These are phyloP conservation scores for Pseudognaphalium luteoalbum DNA, from an alignment of 129 eudicot species.

Conservation along the genomic window DNA sequence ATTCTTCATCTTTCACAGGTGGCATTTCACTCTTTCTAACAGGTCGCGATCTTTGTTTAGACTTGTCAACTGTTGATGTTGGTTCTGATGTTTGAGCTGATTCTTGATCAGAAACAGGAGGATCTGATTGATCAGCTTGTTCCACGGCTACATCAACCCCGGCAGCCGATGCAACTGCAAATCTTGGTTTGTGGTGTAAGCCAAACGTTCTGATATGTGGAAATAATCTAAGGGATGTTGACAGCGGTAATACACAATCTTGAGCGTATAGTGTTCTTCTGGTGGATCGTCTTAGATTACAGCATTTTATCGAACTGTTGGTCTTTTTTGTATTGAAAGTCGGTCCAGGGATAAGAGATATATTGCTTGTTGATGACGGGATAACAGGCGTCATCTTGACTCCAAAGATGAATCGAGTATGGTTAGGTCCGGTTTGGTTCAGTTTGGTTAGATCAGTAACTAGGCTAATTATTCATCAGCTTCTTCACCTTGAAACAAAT, in stretches of 20 bases:
- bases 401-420: constrained; percentile 21
- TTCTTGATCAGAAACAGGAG: constrained; percentile 45
- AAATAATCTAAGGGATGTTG: constrained; percentile 61
- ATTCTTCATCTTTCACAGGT: constrained; percentile 77
- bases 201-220: constrained; percentile 47
- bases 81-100: constrained; percentile 38
- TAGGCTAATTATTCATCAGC: constrained; percentile 36
- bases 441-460: constrained; percentile 21
- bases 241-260: constrained; percentile 49
- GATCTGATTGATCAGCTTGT: constrained; percentile 54
- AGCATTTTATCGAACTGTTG: constrained; percentile 46
- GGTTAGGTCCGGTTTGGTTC: constrained; percentile 14
- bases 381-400: constrained; percentile 60
- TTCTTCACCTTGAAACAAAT: constrained; percentile 43
- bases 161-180: constrained; percentile 44
- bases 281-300: constrained; percentile 34
- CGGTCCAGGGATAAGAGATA: constrained; percentile 46
- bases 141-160: constrained; percentile 74
- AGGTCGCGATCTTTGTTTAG: constrained; percentile 62
- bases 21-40: constrained; percentile 94
- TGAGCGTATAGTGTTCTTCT: constrained; percentile 50
- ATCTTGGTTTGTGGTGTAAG: constrained; percentile 41
- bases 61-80: constrained; percentile 36
- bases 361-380: constrained; percentile 50
- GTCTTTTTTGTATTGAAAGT: constrained; percentile 40